Evolutionary conservation across 345 rosid genomes (phyloP).

Genomic region (Cardamine resedifolia): DNA sequence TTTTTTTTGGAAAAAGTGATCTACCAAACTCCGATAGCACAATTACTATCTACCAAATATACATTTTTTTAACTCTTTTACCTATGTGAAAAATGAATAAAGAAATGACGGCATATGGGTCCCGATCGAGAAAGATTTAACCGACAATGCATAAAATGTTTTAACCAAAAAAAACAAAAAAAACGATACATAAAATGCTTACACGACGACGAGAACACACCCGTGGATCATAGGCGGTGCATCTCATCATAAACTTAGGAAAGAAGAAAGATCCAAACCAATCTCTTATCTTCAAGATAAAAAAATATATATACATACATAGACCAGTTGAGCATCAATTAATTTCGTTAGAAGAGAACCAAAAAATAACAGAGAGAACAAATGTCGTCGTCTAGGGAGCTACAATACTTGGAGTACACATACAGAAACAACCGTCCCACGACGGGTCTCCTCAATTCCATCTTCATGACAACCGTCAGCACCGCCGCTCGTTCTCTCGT

Average conservation of each 20-base stretch:
- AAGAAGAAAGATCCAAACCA: constrained; percentile 36
- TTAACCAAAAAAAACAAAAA: not conserved
- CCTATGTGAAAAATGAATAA: not conserved
- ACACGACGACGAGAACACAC: constrained; percentile 34
- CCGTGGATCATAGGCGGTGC: constrained; percentile 38
- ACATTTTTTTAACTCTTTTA: not conserved
- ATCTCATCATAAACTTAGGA: constrained; percentile 33
- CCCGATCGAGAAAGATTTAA: constrained; percentile 21
- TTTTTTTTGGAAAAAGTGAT: no score
- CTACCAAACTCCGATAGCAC: not conserved
- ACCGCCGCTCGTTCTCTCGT: constrained; percentile 59
- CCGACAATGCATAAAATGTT: constrained; percentile 25
- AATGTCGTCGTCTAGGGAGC: constrained; percentile 38
- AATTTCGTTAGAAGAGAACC: not conserved
- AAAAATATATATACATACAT: not conserved
- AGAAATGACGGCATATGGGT: constrained; percentile 9
- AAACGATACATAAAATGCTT: constrained; percentile 18
- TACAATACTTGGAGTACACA: constrained; percentile 40
- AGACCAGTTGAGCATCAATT: not conserved
- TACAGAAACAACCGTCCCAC: constrained; percentile 44
- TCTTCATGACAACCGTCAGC: constrained; percentile 69
- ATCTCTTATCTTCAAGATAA: constrained; percentile 28
- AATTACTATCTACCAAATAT: not conserved
- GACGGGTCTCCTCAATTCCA: constrained; percentile 49
- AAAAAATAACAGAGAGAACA: not conserved